These are phyloP conservation scores for Phlebiopsis gigantea DNA, from an alignment of 768 basidiomycete genomes.

Conservation along the genomic window DNA sequence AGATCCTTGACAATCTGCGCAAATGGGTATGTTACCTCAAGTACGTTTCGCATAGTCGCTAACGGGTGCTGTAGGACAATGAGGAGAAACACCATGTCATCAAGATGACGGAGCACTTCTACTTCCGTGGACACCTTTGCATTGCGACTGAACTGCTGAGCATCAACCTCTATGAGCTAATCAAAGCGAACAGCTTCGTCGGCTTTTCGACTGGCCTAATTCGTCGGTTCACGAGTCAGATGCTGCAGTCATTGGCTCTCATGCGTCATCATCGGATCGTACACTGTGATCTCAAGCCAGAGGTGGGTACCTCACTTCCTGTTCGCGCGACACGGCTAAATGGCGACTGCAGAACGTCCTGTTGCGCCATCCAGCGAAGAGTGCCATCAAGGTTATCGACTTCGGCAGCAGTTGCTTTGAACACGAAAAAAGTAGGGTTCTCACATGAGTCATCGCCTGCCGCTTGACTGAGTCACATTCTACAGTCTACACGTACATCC, in stretches of 20 bases:
- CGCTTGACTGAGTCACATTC: constrained; percentile 9
- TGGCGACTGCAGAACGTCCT: constrained; percentile 74
- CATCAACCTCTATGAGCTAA: constrained; percentile 97
- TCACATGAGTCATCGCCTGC: not conserved
- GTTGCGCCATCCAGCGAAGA: constrained; percentile 90
- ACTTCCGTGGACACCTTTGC: constrained; percentile 95
- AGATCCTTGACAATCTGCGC: constrained; percentile 91
- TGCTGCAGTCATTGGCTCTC: constrained; percentile 84
- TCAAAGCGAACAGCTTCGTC: constrained; percentile 97
- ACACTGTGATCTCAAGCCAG: constrained; percentile 98
- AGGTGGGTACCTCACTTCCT: constrained; percentile 48
- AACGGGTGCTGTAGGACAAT: constrained; percentile 55
- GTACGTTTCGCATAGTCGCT: not conserved
- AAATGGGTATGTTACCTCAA: constrained; percentile 90
- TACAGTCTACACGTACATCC: constrained; percentile 97
- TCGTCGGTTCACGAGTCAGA: constrained; percentile 93
- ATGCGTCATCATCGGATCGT: constrained; percentile 98
- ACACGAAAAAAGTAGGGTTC: constrained; percentile 85
- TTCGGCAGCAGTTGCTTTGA: constrained; percentile 99
- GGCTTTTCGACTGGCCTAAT: constrained; percentile 97
- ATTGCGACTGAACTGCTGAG: constrained; percentile 98
- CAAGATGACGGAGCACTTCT: constrained; percentile 98
- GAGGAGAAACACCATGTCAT: constrained; percentile 97
- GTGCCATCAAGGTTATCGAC: constrained; percentile 96
- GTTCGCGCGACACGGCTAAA: not conserved